These are phyloP conservation scores for Suillus sp. DNA, from an alignment of 768 basidiomycete species.

Conservation along the genomic window DNA sequence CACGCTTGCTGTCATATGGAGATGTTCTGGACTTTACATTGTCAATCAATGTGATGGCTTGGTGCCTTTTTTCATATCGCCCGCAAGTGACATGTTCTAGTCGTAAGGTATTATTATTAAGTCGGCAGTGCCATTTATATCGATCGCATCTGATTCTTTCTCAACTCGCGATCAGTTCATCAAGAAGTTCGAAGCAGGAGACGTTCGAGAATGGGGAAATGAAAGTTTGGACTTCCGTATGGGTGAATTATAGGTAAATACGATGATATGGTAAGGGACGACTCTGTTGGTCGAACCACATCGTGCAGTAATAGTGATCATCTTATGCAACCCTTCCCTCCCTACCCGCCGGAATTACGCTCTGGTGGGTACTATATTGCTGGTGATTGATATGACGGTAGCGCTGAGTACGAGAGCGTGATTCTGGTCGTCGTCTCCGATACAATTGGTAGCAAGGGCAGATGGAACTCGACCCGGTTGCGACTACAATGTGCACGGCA, in stretches of 20 bases:
- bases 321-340: neutral
- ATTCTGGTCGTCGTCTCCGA: neutral
- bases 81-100: neutral
- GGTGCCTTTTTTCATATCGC: conserved; percentile 7
- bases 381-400: too few relatives aligned
- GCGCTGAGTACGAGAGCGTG: neutral
- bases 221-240: neutral
- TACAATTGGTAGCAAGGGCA: neutral
- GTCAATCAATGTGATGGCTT: neutral
- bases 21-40: neutral
- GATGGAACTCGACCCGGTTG: neutral
- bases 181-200: neutral
- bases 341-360: too few relatives aligned
- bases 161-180: conserved; percentile 1
- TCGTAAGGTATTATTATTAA: neutral
- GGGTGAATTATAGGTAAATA: neutral
- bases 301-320: too few relatives aligned
- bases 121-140: neutral
- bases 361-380: too few relatives aligned
- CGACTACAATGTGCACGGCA: neutral
- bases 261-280: neutral
- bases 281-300: neutral
- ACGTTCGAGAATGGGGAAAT: neutral
- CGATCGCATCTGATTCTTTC: neutral
- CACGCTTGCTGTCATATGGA: neutral